Evolutionary conservation across 257 asterid genomes (phyloP), one percentile per base, ranked within the genome.

Genomic region (Gentiana macrophylla): DNA sequence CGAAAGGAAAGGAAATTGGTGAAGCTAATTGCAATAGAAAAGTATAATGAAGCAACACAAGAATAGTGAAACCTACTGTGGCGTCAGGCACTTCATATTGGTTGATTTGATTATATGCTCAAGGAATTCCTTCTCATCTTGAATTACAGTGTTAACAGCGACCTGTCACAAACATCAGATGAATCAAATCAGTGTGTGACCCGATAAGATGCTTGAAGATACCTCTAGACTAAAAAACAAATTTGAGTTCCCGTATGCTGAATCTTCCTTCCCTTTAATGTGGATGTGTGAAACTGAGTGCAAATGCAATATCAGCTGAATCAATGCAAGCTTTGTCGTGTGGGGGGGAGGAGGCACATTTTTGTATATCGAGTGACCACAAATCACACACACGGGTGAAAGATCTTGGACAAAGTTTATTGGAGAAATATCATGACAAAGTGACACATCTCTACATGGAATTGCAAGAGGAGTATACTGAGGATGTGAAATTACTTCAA

Each of bases 81-180:
- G 88, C 44, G 98, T 88, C 67, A 92, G 80, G 81, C 98, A 92
- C 69, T 78, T 88, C 98, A 92, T 85, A 77, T 92, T 92, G 74
- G 98, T 92, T n/a, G 98, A 88, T 65, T 74, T 85, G 65, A 92
- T 82, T 41, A 92, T 89, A 69, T 92, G 98, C 53, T 85, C 94
- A 7, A 92, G 97, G 53, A 92, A 92, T 67, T 85, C 97, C 74
- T 88, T 92, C 72, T 88, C 98, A 59, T 62, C 82, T 62, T 89
- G 79, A 61, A 92, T 88, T 45, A 84, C 75, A 32, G 98, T 92
- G 73, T 92, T 92, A 32, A 92, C 91, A 56, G 98, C 98, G 72
- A 92, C 98, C 98, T 92, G 86, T 59, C 70, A 67, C 36, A 57
- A 43, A 52, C 53, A 63, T 7, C 4, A 7, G 7, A 38, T 38